These are phyloP conservation scores for Mycena leptocephala DNA, from an alignment of 768 basidiomycete genomes.

Conservation along the genomic window DNA sequence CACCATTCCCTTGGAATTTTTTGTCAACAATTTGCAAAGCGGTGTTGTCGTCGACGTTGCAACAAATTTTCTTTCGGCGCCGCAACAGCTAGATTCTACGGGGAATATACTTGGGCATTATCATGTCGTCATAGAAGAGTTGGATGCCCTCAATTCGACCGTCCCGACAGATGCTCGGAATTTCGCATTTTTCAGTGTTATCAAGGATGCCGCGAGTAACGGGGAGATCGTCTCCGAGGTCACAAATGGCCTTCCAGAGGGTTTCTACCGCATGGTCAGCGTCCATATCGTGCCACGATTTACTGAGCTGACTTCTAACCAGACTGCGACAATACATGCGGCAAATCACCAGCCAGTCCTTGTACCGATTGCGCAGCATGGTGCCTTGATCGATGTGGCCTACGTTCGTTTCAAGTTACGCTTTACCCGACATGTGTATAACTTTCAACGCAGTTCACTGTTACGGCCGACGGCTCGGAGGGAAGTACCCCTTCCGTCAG, in stretches of 20 bases:
- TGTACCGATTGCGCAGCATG: conserved; percentile 58
- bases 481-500: background rate
- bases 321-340: conserved; percentile 34
- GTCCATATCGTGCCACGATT: too few relatives aligned
- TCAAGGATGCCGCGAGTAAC: conserved; percentile 60
- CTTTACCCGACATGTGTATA: background rate
- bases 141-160: conserved; percentile 66
- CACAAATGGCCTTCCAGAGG: conserved; percentile 65
- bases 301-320: background rate
- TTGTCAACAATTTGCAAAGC: conserved; percentile 60
- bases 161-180: conserved; percentile 62
- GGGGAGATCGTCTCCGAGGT: conserved; percentile 67
- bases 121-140: conserved; percentile 73
- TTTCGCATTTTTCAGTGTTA: conserved; percentile 74
- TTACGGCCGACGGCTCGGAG: conserved; percentile 35
- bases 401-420: conserved; percentile 44
- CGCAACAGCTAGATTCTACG: conserved; percentile 65
- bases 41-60: conserved; percentile 70
- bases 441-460: conserved; percentile 39
- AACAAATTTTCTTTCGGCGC: conserved; percentile 66
- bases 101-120: conserved; percentile 75
- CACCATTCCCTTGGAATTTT: conserved; percentile 69
- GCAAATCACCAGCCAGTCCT: conserved; percentile 53
- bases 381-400: conserved; percentile 56
- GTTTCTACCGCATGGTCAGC: conserved; percentile 48